phyloP scores from a whole-genome alignment of 2,329 filamentous ascomycete species.

The Xylariaceae sp. region DNA sequence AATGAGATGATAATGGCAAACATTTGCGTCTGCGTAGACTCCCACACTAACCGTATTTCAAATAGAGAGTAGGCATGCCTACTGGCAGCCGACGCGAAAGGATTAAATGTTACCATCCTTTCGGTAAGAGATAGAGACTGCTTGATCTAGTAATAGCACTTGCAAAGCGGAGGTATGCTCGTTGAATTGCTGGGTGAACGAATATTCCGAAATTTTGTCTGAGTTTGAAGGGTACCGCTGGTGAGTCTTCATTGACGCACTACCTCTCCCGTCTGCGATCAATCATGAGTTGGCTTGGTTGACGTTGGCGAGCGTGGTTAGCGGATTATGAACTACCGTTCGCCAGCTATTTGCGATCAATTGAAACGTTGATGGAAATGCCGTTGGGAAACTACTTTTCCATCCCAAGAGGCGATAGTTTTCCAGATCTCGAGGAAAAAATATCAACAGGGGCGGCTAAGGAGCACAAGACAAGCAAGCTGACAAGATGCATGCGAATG shows the following conservation, averaged over 20 bases:
- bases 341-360: too few species aligned
- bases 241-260: too few species aligned
- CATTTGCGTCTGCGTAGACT: neutral
- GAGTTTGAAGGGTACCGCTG: neutral
- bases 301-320: too few species aligned
- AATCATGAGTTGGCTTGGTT: neutral
- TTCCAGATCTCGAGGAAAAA: too few species aligned
- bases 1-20: neutral
- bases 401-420: too few species aligned
- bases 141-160: constrained; percentile 7
- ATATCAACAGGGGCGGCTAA: too few species aligned
- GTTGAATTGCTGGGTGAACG: neutral
- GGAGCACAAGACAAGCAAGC: too few species aligned
- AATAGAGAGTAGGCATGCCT: constrained; percentile 52
- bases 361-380: too few species aligned
- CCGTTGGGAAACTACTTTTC: too few species aligned
- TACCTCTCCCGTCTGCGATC: neutral
- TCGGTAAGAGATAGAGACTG: neutral
- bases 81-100: constrained; percentile 49
- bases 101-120: constrained; percentile 55
- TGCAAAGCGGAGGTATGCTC: constrained; percentile 3
- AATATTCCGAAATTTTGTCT: neutral
- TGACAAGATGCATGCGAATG: too few species aligned
- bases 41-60: constrained; percentile 50
- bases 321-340: too few species aligned